phyloP scores from a whole-genome alignment of 345 rosid species.

The Clarkia xantiana region DNA sequence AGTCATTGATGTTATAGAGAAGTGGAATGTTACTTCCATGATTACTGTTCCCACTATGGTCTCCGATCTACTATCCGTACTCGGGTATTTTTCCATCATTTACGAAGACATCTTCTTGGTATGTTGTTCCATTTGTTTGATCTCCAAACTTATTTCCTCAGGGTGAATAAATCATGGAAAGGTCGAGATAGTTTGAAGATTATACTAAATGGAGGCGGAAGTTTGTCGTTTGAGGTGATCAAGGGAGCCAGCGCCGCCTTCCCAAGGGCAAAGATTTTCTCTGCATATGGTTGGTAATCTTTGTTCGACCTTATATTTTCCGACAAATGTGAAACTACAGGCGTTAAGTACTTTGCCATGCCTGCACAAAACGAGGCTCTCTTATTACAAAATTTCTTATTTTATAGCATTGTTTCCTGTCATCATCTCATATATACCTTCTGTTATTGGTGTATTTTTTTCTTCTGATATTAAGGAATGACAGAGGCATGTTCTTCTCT shows the following conservation, averaged over 20 bases:
- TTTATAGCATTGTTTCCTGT: no score
- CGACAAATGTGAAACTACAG: no score
- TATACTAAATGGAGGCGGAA: slow-evolving; percentile 81
- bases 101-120: neutral
- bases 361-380: neutral
- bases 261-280: slow-evolving; percentile 52
- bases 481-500: slow-evolving; percentile 80
- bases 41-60: slow-evolving; percentile 75
- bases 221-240: slow-evolving; percentile 38
- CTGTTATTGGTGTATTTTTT: no score
- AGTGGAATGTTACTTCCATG: slow-evolving; percentile 49
- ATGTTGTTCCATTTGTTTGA: neutral
- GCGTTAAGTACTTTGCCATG: neutral
- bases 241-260: slow-evolving; percentile 30
- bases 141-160: slow-evolving; percentile 5
- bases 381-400: no score
- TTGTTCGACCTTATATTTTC: neutral
- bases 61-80: slow-evolving; percentile 41
- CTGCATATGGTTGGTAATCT: slow-evolving; percentile 55
- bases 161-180: slow-evolving; percentile 31
- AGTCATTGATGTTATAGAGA: slow-evolving; percentile 43
- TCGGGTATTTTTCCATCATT: slow-evolving; percentile 24
- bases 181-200: slow-evolving; percentile 33
- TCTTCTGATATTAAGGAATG: slow-evolving; percentile 40
- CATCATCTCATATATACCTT: no score